Evolutionary conservation across 768 basidiomycete species (phyloP).

Genomic region (Calocera cornea): DNA sequence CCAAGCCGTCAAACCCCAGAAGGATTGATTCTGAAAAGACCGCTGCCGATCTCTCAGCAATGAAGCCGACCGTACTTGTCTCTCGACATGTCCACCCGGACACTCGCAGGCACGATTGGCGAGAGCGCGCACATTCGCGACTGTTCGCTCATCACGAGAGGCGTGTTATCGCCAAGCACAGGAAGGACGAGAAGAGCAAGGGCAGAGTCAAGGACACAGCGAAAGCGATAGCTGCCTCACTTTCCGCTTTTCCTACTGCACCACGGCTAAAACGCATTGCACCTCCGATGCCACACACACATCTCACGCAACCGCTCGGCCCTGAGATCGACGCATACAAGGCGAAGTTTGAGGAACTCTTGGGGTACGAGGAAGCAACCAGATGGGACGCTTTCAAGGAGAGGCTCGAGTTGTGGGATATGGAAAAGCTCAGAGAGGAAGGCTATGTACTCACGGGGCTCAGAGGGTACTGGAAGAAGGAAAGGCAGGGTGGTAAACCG

Average conservation of each 20-base stretch:
- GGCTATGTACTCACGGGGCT: constrained; percentile 61
- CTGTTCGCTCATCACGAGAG: background rate
- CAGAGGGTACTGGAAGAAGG: constrained; percentile 53
- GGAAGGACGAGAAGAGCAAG: background rate
- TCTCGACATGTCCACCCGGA: background rate
- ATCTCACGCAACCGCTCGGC: background rate
- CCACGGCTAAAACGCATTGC: background rate
- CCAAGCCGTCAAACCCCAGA: background rate
- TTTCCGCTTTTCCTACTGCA: background rate
- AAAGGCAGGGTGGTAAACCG: constrained; percentile 48
- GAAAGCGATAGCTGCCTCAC: background rate
- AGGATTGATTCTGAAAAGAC: background rate
- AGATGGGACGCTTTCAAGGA: constrained; percentile 45
- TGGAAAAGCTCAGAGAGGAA: constrained; percentile 45
- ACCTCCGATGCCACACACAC: background rate
- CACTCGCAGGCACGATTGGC: background rate
- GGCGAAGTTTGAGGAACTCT: constrained; percentile 15
- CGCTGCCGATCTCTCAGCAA: background rate
- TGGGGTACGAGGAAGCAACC: constrained; percentile 49
- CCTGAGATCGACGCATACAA: background rate
- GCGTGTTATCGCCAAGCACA: background rate
- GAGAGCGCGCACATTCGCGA: background rate
- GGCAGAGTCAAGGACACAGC: background rate
- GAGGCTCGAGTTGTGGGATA: constrained; percentile 54
- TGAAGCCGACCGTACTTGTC: background rate